Evolutionary conservation across 768 basidiomycete genomes (phyloP), one percentile per base, ranked within the genome.

Genomic region (Porphyrellus cyaneotinctus): DNA sequence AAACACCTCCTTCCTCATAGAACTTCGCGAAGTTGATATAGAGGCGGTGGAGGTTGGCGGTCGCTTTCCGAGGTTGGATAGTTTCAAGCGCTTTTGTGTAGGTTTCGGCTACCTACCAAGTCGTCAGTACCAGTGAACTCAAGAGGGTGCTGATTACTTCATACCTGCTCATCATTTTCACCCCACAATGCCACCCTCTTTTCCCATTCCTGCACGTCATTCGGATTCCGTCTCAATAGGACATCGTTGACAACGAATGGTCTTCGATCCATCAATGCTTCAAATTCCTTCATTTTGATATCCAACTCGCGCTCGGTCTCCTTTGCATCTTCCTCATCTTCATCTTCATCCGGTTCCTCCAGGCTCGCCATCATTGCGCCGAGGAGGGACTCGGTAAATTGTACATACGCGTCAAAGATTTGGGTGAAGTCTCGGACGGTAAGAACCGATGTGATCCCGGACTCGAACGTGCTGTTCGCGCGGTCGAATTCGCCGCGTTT

Each of bases 171-270:
- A 63, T 99, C 95, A 59, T 97, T 83, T 49, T 94, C 87, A 3
- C 89, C 97, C 81, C 84, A 95, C 24, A 98, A 71, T 2, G 94
- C 95, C 18, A 98, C 82, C 32, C 95, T 78, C 72, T 99, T 99
- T 74, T 98, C 97, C 97, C 97, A 99, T 68, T 99, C 97, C 59
- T 97, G 93, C 2, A 98, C 97, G 62, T 99, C 97, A 61, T 97
- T 91, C 6, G 92, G 91, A 75, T 99, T 99, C 62, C 97, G 76
- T 56, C 97, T 75, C 32, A 98, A 69, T 15, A 98, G 73, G 13
- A 98, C 97, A 62, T 97, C 95, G 62, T 99, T 99, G 42, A 97
- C 85, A 56, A 99, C 75, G 78, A 99, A 98, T 3, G 93, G 95
- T 65, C 97, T 72, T 44, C 95, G 79, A 68, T 99, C 97, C 78